phyloP scores from a whole-genome alignment of 768 basidiomycete species.

The Ramaria sp. region DNA sequence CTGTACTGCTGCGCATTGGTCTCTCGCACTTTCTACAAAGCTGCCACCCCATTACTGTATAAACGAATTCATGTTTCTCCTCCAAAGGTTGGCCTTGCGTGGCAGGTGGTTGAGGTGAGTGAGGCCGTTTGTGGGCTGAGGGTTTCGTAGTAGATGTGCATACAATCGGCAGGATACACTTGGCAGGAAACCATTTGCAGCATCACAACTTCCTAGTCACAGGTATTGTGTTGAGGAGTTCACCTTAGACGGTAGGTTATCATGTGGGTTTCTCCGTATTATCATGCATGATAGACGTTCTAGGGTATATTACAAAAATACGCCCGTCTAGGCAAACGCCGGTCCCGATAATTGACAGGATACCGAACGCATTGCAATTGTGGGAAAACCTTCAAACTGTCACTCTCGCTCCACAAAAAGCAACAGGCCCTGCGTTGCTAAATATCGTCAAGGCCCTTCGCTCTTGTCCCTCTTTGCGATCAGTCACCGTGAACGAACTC shows the following conservation, averaged over 20 bases:
- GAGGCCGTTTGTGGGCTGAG: conserved; percentile 16
- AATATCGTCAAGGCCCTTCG: conserved; percentile 10
- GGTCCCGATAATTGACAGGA: background rate
- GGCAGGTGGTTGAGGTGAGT: conserved; percentile 24
- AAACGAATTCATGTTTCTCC: conserved; percentile 32
- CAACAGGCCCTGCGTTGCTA: conserved; percentile 10
- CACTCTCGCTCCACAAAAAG: conserved; percentile 9
- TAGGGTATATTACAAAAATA: conserved; percentile 15
- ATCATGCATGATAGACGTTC: background rate
- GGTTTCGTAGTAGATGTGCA: conserved; percentile 22
- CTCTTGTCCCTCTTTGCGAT: conserved; percentile 7
- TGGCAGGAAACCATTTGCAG: conserved; percentile 27
- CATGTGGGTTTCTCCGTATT: background rate
- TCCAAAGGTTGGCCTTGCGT: conserved; percentile 13
- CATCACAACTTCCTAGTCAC: conserved; percentile 30
- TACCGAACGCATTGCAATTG: conserved; percentile 14
- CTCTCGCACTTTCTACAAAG: conserved; percentile 32
- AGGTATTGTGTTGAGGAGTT: conserved; percentile 26
- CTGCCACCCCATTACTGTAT: conserved; percentile 37
- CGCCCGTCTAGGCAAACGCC: conserved; percentile 7
- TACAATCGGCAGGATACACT: conserved; percentile 6
- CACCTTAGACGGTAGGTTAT: background rate
- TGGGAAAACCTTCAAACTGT: conserved; percentile 15
- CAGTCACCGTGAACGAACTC: conserved; percentile 13
- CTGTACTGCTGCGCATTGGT: conserved; percentile 35